Evolutionary conservation across 2,329 filamentous ascomycete genomes (phyloP).

Genomic region (Botryosphaeria dothidea): DNA sequence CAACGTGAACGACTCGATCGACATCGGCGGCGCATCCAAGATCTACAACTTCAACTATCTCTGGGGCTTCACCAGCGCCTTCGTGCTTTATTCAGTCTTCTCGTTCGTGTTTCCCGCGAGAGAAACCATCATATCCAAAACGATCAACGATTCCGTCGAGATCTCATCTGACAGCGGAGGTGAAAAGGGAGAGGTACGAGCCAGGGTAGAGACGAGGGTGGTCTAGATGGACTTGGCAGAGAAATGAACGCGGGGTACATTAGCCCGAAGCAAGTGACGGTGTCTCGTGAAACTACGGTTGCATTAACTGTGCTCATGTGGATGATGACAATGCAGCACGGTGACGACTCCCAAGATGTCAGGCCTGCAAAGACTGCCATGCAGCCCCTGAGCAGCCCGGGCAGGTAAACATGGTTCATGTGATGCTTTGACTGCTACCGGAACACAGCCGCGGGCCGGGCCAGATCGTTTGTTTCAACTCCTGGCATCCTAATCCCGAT

Average conservation of each 20-base stretch:
- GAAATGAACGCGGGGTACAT: neutral
- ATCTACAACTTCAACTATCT: constrained; percentile 39
- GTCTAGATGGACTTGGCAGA: neutral
- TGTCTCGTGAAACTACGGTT: neutral
- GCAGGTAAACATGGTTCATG: no score
- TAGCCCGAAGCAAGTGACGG: neutral
- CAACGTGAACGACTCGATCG: constrained; percentile 23
- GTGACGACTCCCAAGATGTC: no score
- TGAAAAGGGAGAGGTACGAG: neutral
- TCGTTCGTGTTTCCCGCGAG: constrained; percentile 35
- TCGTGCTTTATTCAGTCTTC: constrained; percentile 33
- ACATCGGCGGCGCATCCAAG: constrained; percentile 27
- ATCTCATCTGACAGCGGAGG: neutral
- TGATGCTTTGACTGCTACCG: no score
- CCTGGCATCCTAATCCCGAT: neutral
- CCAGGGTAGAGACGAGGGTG: neutral
- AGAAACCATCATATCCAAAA: constrained; percentile 32
- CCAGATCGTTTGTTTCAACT: neutral
- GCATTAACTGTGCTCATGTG: neutral
- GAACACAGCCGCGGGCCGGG: neutral
- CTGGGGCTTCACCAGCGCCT: constrained; percentile 40
- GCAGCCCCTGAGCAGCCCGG: no score
- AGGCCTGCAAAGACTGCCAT: no score
- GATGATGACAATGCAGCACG: neutral
- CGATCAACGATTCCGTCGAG: neutral